phyloP scores from a whole-genome alignment of 2,329 filamentous ascomycete species.

The Chaetomium globosum region DNA sequence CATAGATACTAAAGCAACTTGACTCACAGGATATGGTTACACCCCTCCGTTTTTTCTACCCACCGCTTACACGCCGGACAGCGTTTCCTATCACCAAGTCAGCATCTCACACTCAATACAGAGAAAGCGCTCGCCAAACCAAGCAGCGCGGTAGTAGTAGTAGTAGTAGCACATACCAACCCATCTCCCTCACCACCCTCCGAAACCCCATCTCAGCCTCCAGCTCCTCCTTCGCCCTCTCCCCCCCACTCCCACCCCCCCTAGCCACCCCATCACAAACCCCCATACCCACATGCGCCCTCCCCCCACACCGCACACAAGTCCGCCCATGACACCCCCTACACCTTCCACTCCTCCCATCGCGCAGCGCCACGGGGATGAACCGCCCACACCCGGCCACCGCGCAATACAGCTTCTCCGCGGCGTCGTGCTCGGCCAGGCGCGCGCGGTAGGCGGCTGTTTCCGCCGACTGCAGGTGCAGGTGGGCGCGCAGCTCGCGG shows the following conservation, averaged over 20 bases:
- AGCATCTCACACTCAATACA: background rate
- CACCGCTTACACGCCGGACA: slow-evolving; percentile 30
- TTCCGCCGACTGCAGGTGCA: slow-evolving; percentile 2
- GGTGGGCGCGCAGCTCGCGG: slow-evolving; percentile 14
- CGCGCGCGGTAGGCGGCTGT: slow-evolving; percentile 26
- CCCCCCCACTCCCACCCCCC: background rate
- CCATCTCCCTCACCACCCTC: slow-evolving; percentile 10
- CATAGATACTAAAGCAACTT: background rate
- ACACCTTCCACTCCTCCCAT: slow-evolving; percentile 21
- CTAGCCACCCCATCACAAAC: background rate
- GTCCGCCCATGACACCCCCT: slow-evolving; percentile 25
- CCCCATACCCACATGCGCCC: slow-evolving; percentile 18
- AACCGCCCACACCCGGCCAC: slow-evolving; percentile 29
- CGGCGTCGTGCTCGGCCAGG: slow-evolving; percentile 27
- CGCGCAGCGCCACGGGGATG: slow-evolving; percentile 26
- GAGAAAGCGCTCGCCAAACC: too few relatives aligned
- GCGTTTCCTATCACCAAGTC: slow-evolving; percentile 19
- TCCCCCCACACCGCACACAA: slow-evolving; percentile 22
- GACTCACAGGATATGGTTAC: slow-evolving; percentile 33
- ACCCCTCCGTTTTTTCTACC: slow-evolving; percentile 33
- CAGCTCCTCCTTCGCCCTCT: background rate
- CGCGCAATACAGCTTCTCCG: slow-evolving; percentile 29
- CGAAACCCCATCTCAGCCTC: slow-evolving; percentile 15
- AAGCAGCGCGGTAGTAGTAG: too few relatives aligned
- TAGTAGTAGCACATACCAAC: slow-evolving; percentile 16